Conservation (phyloP, 1,284 basidiomycete species). For the Papiliotrema terrestris region DNA sequence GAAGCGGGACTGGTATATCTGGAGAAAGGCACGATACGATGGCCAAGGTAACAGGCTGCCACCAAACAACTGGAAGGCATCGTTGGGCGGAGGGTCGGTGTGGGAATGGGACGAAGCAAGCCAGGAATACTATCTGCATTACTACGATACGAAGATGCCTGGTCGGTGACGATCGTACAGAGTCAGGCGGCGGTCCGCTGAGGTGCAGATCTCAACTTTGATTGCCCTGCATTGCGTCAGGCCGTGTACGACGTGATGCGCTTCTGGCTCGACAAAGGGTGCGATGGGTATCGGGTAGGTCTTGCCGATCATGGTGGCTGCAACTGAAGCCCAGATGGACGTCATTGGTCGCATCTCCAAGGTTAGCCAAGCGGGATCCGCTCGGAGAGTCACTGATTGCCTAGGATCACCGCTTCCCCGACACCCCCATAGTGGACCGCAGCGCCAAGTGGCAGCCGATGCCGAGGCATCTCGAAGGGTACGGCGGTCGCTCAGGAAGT, state of each 20-base stretch:
- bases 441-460: constrained; percentile 57
- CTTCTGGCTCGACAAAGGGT: constrained; percentile 51
- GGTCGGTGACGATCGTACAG: background rate
- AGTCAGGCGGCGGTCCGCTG: constrained; percentile 36
- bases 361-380: constrained; percentile 56
- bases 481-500: background rate
- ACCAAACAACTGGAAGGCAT: constrained; percentile 49
- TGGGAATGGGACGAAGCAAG: constrained; percentile 52
- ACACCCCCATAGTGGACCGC: constrained; percentile 57
- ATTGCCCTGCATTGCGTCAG: constrained; percentile 31
- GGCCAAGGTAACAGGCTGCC: constrained; percentile 28
- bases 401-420: constrained; percentile 59
- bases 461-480: constrained; percentile 36
- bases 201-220: constrained; percentile 48
- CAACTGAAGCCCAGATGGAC: too few relatives aligned
- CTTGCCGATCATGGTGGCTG: constrained; percentile 5
- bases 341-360: background rate
- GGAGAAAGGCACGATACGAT: constrained; percentile 37
- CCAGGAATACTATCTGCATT: constrained; percentile 50
- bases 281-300: constrained; percentile 47
- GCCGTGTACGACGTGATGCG: constrained; percentile 40
- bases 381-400: constrained; percentile 60
- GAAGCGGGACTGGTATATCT: constrained; percentile 47
- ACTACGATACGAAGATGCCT: too few relatives aligned
- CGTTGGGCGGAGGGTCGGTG: constrained; percentile 14